A percentile compares a stretch with the other conserved stretches of the same genome.
These are phyloP conservation scores for Fusarium pseudonygamai DNA, from an alignment of 2,329 filamentous ascomycete genomes.

Conservation along the genomic window DNA sequence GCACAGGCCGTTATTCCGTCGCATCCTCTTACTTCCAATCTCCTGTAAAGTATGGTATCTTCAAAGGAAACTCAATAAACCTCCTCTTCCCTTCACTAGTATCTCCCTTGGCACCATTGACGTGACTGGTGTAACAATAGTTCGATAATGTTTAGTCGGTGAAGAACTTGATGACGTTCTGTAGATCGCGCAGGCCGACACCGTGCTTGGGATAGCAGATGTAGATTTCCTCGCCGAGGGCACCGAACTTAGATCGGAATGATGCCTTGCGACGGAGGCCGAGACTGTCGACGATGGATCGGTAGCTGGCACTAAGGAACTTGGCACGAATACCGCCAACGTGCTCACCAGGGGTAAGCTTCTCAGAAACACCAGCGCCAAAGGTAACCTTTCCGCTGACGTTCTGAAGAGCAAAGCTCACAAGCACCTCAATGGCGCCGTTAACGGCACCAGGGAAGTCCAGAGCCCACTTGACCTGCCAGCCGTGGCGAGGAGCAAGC, in stretches of 20 bases:
- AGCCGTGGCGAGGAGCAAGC: conserved; percentile 82
- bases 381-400: conserved; percentile 77
- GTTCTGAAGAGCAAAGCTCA: conserved; percentile 71
- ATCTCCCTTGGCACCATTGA: neutral
- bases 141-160: conserved; percentile 65
- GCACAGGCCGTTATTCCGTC: conserved; percentile 23
- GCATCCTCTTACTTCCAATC: conserved; percentile 7
- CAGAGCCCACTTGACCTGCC: conserved; percentile 96
- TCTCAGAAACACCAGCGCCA: conserved; percentile 80
- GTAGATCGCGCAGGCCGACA: conserved; percentile 81
- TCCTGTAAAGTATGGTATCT: conserved; percentile 29
- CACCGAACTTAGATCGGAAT: conserved; percentile 91
- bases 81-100: neutral
- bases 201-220: conserved; percentile 91
- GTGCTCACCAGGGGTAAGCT: conserved; percentile 82
- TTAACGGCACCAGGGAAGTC: conserved; percentile 90
- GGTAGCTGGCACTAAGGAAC: conserved; percentile 84
- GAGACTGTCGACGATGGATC: conserved; percentile 82
- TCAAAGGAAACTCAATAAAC: conserved; percentile 12
- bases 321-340: conserved; percentile 82
- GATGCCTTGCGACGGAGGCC: conserved; percentile 85
- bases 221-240: conserved; percentile 83
- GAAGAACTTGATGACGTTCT: conserved; percentile 91
- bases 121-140: neutral
- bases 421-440: conserved; percentile 85